Evolutionary conservation across 495 filamentous ascomycete species (phyloP).

Genomic region (Neurospora sp.): DNA sequence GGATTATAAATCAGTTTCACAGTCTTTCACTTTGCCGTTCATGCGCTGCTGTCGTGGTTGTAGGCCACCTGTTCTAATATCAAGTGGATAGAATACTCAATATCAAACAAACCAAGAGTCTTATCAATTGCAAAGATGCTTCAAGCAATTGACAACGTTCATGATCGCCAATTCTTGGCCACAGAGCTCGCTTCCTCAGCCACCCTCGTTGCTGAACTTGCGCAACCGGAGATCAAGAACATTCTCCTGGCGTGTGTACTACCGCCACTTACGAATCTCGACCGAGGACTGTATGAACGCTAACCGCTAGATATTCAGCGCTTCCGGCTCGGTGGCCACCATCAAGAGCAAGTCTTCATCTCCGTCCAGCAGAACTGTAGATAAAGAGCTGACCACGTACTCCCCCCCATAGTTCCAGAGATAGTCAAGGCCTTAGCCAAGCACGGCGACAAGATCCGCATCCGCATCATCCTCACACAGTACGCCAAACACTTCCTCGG

Average conservation of each 20-base stretch:
- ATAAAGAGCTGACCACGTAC: not conserved
- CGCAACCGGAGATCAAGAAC: not conserved
- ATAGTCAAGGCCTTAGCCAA: slow-evolving; percentile 51
- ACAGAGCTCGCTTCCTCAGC: not conserved
- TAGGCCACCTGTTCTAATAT: not conserved
- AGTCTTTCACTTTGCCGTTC: too few relatives aligned
- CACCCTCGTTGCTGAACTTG: not conserved
- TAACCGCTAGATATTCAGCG: slow-evolving; percentile 6
- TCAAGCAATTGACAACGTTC: not conserved
- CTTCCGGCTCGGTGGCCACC: slow-evolving; percentile 57
- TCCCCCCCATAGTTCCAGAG: slow-evolving; percentile 41
- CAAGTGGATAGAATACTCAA: not conserved
- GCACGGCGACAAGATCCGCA: slow-evolving; percentile 50
- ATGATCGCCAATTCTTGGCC: not conserved
- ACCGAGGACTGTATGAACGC: not conserved
- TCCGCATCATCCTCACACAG: slow-evolving; percentile 68
- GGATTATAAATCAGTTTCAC: not conserved
- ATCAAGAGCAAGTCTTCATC: slow-evolving; percentile 51
- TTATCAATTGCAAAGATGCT: not conserved
- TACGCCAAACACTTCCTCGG: slow-evolving; percentile 61
- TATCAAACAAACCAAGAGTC: not conserved
- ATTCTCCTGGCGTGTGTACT: not conserved
- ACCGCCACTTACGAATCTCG: not conserved
- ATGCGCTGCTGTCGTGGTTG: not conserved
- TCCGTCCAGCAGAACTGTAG: not conserved